These are phyloP conservation scores for Aspergillus wentii DNA, from an alignment of 495 filamentous ascomycete genomes.

Conservation along the genomic window DNA sequence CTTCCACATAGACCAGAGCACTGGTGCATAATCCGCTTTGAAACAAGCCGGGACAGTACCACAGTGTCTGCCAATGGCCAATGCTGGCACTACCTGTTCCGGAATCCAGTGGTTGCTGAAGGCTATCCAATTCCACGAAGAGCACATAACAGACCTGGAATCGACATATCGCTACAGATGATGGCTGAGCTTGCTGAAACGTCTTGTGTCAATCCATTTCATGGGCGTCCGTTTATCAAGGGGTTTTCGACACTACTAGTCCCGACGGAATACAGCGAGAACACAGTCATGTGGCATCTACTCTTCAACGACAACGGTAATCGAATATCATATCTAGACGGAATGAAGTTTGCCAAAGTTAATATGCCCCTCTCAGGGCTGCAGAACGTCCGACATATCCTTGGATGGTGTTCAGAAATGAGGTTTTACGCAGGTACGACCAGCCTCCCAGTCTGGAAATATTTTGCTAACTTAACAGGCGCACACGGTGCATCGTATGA, in stretches of 20 bases:
- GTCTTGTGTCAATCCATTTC: constrained; percentile 4
- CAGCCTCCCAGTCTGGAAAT: neutral
- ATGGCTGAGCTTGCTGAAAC: constrained; percentile 7
- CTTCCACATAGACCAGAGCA: neutral
- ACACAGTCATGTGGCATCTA: constrained; percentile 22
- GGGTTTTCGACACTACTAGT: constrained; percentile 25
- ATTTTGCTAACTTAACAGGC: constrained; percentile 2
- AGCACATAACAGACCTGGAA: constrained; percentile 7
- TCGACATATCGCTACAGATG: constrained; percentile 17
- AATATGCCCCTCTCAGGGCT: constrained; percentile 5
- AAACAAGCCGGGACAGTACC: too few relatives aligned
- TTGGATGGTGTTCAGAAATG: constrained; percentile 13
- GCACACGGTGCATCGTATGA: constrained; percentile 1
- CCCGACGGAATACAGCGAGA: constrained; percentile 7
- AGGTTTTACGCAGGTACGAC: constrained; percentile 9
- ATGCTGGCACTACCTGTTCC: constrained; percentile 32
- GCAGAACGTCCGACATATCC: constrained; percentile 8
- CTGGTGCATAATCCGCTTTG: too few relatives aligned
- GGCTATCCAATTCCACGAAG: constrained; percentile 25
- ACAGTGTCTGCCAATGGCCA: constrained; percentile 16
- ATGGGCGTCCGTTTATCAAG: constrained; percentile 16
- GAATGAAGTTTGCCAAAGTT: constrained; percentile 3
- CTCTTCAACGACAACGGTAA: constrained; percentile 12
- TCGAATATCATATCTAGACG: constrained; percentile 5
- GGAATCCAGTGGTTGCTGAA: constrained; percentile 25